These are phyloP conservation scores for Pyrenochaeta sp. DNA, from an alignment of 2,329 filamentous ascomycete genomes.

Conservation along the genomic window DNA sequence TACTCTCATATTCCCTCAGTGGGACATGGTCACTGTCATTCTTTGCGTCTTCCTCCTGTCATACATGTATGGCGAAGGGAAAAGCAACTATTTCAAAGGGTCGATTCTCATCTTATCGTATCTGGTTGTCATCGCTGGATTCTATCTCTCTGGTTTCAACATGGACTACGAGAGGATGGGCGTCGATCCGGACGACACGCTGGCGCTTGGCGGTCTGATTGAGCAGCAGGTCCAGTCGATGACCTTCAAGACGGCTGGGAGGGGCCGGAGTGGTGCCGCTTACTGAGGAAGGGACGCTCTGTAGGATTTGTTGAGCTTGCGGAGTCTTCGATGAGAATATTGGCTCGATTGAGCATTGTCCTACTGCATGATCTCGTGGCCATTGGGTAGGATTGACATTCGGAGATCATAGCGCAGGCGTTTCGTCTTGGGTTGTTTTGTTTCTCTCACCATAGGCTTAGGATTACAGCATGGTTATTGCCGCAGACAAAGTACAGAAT, in stretches of 20 bases:
- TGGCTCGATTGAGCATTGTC: not conserved
- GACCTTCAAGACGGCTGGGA: conserved; percentile 45
- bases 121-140: conserved; percentile 88
- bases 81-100: conserved; percentile 99
- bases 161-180: conserved; percentile 56
- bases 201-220: conserved; percentile 44
- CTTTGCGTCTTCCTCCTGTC: conserved; percentile 94
- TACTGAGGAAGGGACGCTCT: conserved; percentile 23
- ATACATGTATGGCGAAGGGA: conserved; percentile 97
- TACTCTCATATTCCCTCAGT: conserved; percentile 92
- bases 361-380: conserved; percentile 1
- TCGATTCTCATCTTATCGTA: conserved; percentile 94
- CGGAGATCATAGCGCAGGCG: conserved; percentile 11
- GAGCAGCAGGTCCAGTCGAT: conserved; percentile 43
- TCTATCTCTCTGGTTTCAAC: conserved; percentile 80
- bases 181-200: conserved; percentile 44
- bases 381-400: not conserved
- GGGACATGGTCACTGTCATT: conserved; percentile 98
- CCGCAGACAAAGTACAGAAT: not conserved
- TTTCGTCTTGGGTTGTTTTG: not conserved
- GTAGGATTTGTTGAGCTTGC: not conserved
- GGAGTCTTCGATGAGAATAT: not conserved
- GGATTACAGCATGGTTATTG: not conserved
- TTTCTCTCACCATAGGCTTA: not conserved
- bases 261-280: conserved; percentile 33